Evolutionary conservation across 441 rosid species (phyloP).

Genomic region (Erodium moschatum): DNA sequence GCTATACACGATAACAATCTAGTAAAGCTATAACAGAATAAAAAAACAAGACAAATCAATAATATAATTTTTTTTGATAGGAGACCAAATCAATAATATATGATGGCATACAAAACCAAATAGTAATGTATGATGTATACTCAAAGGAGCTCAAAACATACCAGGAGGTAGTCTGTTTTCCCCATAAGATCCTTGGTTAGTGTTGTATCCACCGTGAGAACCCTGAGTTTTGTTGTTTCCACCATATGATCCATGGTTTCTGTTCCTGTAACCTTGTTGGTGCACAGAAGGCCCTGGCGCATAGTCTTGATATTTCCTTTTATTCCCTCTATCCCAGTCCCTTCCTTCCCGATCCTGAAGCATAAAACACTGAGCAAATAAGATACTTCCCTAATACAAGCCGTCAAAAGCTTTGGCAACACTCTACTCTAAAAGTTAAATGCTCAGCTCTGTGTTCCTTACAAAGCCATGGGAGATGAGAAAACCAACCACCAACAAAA

Average conservation of each 20-base stretch:
- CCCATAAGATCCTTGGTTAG: slow-evolving; percentile 8
- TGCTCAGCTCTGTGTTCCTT: background rate
- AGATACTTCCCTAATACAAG: no score
- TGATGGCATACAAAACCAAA: background rate
- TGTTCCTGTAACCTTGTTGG: slow-evolving; percentile 7
- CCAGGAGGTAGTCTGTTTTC: slow-evolving; percentile 3
- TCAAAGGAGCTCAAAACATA: background rate
- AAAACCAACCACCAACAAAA: background rate
- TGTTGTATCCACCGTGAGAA: slow-evolving; percentile 6
- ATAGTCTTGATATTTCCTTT: slow-evolving; percentile 8
- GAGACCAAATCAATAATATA: background rate
- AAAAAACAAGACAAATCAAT: background rate
- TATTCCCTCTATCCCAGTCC: slow-evolving; percentile 10
- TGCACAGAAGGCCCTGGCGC: slow-evolving; percentile 5
- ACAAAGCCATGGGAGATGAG: background rate
- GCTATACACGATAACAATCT: background rate
- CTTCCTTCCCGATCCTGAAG: slow-evolving; percentile 10
- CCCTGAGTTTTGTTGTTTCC: slow-evolving; percentile 7
- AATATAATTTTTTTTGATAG: no score
- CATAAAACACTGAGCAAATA: slow-evolving; percentile 1
- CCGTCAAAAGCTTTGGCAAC: background rate
- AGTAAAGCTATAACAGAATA: background rate
- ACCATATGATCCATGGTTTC: slow-evolving; percentile 6
- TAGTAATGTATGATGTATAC: background rate
- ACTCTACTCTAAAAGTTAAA: background rate